Conservation (phyloP, 345 rosid species). For the Syzygium oleosum region DNA sequence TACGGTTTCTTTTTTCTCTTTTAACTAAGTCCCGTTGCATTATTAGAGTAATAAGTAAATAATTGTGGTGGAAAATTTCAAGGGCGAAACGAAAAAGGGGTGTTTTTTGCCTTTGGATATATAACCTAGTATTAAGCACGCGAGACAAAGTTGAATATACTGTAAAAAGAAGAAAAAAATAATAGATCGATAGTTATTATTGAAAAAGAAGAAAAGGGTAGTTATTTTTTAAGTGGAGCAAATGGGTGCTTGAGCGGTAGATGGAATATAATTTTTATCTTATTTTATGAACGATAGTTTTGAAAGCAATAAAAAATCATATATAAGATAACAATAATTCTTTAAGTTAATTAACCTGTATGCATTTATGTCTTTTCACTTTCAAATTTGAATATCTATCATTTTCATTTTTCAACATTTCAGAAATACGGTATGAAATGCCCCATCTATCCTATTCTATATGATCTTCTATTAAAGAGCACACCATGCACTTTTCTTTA, state of each 20-base stretch:
- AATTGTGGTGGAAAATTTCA: neutral
- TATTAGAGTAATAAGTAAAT: neutral
- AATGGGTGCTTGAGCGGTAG: neutral
- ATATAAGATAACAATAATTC: too few relatives aligned
- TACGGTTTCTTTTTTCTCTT: neutral
- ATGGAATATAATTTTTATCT: neutral
- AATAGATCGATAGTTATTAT: neutral
- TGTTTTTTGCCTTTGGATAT: neutral
- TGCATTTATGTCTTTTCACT: neutral
- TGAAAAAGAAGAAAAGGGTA: neutral
- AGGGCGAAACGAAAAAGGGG: neutral
- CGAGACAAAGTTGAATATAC: neutral
- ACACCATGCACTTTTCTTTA: neutral
- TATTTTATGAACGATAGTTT: neutral
- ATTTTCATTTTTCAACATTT: neutral
- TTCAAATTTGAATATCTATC: neutral
- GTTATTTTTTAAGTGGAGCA: neutral
- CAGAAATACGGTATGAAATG: too few relatives aligned
- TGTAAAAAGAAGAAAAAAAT: neutral
- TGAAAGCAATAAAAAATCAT: neutral
- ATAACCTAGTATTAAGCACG: too few relatives aligned
- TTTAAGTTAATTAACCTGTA: neutral
- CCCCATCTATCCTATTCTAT: neutral
- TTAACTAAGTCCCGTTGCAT: too few relatives aligned
- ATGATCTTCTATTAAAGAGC: neutral